Evolutionary conservation across 1,284 basidiomycete species (phyloP).

Genomic region (Microbotryum lychnidis-dioicae): DNA sequence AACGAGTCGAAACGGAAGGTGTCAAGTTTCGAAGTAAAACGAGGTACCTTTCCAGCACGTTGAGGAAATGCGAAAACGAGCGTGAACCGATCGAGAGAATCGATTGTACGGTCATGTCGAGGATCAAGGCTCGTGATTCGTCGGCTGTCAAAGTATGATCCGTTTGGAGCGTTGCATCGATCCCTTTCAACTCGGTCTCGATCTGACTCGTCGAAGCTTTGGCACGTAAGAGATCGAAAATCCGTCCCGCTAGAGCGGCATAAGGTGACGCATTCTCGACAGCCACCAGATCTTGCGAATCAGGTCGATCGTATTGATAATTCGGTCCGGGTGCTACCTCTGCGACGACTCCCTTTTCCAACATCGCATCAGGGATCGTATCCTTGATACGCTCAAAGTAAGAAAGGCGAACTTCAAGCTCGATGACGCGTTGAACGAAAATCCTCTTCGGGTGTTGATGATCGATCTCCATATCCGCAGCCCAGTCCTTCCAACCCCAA

Average conservation of each 20-base stretch:
- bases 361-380: constrained; percentile 76
- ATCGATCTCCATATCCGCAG: constrained; percentile 23
- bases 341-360: constrained; percentile 59
- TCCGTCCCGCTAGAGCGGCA: constrained; percentile 66
- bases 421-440: constrained; percentile 80
- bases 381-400: constrained; percentile 90
- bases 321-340: constrained; percentile 69
- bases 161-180: constrained; percentile 37
- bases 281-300: constrained; percentile 31
- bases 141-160: constrained; percentile 35
- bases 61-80: constrained; percentile 95
- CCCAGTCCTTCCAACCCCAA: constrained; percentile 99
- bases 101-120: constrained; percentile 78
- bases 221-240: constrained; percentile 71
- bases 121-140: constrained; percentile 57
- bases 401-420: constrained; percentile 81
- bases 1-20: constrained; percentile 53
- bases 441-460: constrained; percentile 66
- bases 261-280: constrained; percentile 39
- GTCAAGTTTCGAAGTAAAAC: constrained; percentile 68
- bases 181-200: constrained; percentile 53
- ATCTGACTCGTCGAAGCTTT: constrained; percentile 62
- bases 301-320: constrained; percentile 63
- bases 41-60: constrained; percentile 93
- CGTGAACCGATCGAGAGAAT: constrained; percentile 84